phyloP scores from a whole-genome alignment of 106 monocot genomes.

The Triglochin maritima region DNA sequence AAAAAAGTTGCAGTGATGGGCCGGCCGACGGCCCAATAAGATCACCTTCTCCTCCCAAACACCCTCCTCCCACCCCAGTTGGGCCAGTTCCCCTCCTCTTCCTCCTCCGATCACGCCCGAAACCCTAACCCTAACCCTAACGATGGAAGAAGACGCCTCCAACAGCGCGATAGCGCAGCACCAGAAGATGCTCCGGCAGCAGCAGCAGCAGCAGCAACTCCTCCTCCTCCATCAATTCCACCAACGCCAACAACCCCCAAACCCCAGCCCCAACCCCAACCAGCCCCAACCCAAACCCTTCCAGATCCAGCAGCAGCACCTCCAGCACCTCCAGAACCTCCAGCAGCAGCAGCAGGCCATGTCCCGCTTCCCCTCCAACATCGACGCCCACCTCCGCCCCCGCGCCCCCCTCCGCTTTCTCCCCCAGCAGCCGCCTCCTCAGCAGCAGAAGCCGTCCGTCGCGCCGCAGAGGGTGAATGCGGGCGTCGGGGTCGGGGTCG shows the following conservation, averaged over 20 bases:
- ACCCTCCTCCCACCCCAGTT: no score
- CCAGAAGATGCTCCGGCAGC: slow-evolving; percentile 12
- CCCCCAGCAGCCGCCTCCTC: slow-evolving; percentile 36
- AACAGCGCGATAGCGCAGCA: slow-evolving; percentile 19
- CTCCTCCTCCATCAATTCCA: slow-evolving; percentile 6
- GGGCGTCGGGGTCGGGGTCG: background rate
- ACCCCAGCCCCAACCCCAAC: slow-evolving; percentile 6
- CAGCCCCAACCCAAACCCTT: slow-evolving; percentile 15
- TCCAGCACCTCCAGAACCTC: slow-evolving; percentile 7
- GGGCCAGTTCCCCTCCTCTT: no score
- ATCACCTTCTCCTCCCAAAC: no score
- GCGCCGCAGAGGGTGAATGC: slow-evolving; percentile 8
- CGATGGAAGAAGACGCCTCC: slow-evolving; percentile 13
- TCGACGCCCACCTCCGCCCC: slow-evolving; percentile 75
- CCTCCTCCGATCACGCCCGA: no score
- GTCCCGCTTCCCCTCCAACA: slow-evolving; percentile 89
- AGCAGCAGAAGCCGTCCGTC: slow-evolving; percentile 8
- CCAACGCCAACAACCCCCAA: slow-evolving; percentile 8
- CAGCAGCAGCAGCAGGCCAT: slow-evolving; percentile 38
- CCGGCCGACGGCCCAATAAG: no score
- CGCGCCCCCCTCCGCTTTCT: slow-evolving; percentile 51
- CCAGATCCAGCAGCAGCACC: slow-evolving; percentile 5
- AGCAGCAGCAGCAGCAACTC: slow-evolving; percentile 18
- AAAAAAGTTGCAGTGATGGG: no score
- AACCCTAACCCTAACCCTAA: background rate